Evolutionary conservation across 208 protist genomes (phyloP).

Genomic region (Acanthamoeba royreba): DNA sequence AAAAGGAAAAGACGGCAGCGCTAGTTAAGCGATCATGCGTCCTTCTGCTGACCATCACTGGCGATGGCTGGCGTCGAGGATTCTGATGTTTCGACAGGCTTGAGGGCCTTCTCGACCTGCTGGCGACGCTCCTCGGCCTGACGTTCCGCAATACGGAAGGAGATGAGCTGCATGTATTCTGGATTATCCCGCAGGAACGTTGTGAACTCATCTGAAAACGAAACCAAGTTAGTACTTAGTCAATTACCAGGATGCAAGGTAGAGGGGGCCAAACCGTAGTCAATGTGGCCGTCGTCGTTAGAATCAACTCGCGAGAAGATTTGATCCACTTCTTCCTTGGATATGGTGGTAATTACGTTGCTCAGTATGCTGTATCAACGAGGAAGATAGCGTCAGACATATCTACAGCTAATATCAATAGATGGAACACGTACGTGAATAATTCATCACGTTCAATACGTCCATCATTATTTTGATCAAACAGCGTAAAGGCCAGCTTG

Average conservation of each 20-base stretch:
- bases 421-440: neutral
- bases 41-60: too few relatives aligned
- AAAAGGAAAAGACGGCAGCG: too few relatives aligned
- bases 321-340: neutral
- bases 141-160: neutral
- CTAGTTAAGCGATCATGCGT: too few relatives aligned
- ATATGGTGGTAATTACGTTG: neutral
- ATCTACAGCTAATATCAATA: neutral
- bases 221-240: too few relatives aligned
- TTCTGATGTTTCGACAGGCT: too few relatives aligned
- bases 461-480: slow-evolving; percentile 13
- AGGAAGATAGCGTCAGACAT: neutral
- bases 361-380: neutral
- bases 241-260: neutral
- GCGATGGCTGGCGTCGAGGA: too few relatives aligned
- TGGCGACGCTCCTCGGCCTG: neutral
- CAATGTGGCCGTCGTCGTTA: neutral
- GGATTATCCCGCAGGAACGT: neutral
- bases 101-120: too few relatives aligned
- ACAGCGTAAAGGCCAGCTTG: neutral
- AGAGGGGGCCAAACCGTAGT: neutral
- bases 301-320: neutral
- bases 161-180: slow-evolving; percentile 28
- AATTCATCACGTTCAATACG: neutral
- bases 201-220: neutral